Base-by-base conservation (phyloP, 495 filamentous ascomycete genomes). In the Evansstolkia leycettana region DNA sequence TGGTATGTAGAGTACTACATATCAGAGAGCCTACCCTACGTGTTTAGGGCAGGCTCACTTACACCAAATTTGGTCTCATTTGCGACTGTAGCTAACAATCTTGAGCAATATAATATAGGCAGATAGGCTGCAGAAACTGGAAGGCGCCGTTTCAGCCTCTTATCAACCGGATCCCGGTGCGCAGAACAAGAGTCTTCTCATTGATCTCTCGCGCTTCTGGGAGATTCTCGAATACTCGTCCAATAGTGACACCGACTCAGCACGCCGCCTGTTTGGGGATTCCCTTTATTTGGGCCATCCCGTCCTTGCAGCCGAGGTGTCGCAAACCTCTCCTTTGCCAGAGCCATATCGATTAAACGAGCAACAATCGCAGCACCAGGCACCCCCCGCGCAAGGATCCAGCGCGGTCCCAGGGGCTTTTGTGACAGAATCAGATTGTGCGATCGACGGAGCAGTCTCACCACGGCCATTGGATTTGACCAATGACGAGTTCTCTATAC, bases 151-250 rank as follows among this genome's bases (percentile, higher is more conserved):
- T 19, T 65, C 63, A 7, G 54, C 62, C 9, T 59, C 64, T 9
- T 62, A 67, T 34, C 56, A 60, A 32, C 51, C 60, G 9, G 55
- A 59, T 17, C 54, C 57, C 0, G 50, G 44, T 11, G 46, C 53
- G 1, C 62, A 61, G 28, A 64, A 64, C 38, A 58, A 64, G 37
- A 62, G 58, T 27, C 51, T 69, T 10, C 41, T 67, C 0, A 67
- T 69, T 12, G 65, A 69, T 28, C 53, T 69, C 0, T 66, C 63
- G 1, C 57, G 56, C 19, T 69, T 69, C 44, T 69, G 62, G 56
- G 63, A 69, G 37, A 60, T 69, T 18, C 49, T 69, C 0, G 65
- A 69, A 47, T 69, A 67, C 34, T 60, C 63, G 8, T 65, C 63
- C 6, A 60, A 60, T 31, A 64, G 58, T 37, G 60, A 66, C 16